Base-by-base conservation (phyloP, 306 rosid genomes). In the Dalbergia cochinchinensis region DNA sequence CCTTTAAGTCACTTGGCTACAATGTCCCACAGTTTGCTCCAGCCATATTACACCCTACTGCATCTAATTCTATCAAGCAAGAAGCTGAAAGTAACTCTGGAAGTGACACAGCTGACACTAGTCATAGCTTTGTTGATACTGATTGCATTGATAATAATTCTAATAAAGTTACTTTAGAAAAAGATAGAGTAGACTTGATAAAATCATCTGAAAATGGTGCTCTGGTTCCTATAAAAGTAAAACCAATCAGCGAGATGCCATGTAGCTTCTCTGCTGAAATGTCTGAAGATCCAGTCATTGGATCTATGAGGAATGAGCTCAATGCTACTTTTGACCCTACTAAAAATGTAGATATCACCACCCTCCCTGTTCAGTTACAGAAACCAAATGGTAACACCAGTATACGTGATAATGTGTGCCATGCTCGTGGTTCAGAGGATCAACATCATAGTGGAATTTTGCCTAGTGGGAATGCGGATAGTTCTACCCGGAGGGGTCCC, bases 1-100 rank as follows among this genome's bases (percentile, higher is more conserved):
- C 96, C 60, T 91, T 91, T 64, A 95, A 90, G 88, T 90, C 99
- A 78, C 97, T 95, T 15, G 99, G 99, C 80, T 85, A 84, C 6
- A 65, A 71, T 85, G 93, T 92, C 73, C 99, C 94, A n/a, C 96
- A 83, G 77, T 83, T 91, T 84, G 82, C 91, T 83, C 85, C 59
- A 45, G 85, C 88, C 54, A 47, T 86, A 55, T 84, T 89, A 70
- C 64, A 82, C 55, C 78, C 82, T 78, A 71, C 80, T 57, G 80
- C 68, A 55, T 80, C 66, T 57, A 73, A 85, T 92, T 82, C 87
- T 58, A 45, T 42, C 51, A 79, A 83, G 85, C 86, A 87, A 87
- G 92, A 82, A 80, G 84, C 86, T 77, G 82, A 83, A 54, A 84
- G 87, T 75, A 69, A 85, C 66, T 83, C 87, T 19, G 92, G 88